Conservation (phyloP, 768 basidiomycete genomes). For the Tulasnella sp. region DNA sequence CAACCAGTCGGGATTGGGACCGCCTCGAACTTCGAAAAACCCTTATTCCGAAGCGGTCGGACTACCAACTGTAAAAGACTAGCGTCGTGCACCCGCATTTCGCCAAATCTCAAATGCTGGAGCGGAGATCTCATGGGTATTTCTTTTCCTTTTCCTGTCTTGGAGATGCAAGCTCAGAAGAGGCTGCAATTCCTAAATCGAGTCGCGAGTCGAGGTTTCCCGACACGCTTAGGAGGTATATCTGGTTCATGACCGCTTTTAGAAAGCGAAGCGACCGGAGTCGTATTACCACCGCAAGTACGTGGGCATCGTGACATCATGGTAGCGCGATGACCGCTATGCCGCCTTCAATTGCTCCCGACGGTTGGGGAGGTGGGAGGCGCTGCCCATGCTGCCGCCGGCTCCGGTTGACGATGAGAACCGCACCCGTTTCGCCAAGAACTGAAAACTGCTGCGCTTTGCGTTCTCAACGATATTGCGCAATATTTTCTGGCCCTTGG, state of each 20-base stretch:
- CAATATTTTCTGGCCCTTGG: conserved; percentile 2
- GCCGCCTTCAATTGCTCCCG: neutral
- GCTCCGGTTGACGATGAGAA: neutral
- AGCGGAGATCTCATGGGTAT: neutral
- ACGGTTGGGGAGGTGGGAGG: neutral
- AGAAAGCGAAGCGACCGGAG: neutral
- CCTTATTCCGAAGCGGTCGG: conserved; percentile 1
- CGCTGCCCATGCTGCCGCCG: neutral
- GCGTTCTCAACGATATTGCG: neutral
- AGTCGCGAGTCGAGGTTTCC: neutral
- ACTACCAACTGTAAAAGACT: neutral
- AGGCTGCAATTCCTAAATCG: neutral
- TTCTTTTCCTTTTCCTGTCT: neutral
- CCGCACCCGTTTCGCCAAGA: neutral
- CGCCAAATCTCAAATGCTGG: neutral
- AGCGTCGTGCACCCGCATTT: neutral
- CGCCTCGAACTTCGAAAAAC: neutral
- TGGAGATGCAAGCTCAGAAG: neutral
- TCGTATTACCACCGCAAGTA: neutral
- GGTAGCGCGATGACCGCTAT: neutral
- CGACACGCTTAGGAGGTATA: neutral
- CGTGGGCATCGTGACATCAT: neutral
- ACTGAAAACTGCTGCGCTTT: neutral
- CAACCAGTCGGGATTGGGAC: neutral
- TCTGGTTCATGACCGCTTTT: neutral